Evolutionary conservation across 768 basidiomycete species (phyloP).

Genomic region (Coprinopsis marcescibilis): DNA sequence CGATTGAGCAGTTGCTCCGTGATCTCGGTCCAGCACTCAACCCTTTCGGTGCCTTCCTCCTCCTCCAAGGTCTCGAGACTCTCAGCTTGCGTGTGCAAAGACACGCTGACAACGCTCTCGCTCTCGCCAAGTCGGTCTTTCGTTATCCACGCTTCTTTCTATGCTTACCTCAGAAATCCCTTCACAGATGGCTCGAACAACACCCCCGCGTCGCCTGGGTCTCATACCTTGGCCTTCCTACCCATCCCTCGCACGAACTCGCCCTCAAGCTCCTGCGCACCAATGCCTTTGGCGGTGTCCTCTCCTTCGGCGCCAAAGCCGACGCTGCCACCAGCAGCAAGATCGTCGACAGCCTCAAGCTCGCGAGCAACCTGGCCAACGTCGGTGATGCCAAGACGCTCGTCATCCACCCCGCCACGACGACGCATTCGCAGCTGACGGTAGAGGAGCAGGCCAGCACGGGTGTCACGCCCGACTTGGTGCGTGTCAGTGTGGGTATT

Average conservation of each 20-base stretch:
- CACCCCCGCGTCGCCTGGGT: slow-evolving; percentile 73
- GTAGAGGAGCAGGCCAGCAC: slow-evolving; percentile 52
- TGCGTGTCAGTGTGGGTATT: slow-evolving; percentile 48
- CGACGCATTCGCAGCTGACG: slow-evolving; percentile 69
- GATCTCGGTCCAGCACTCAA: slow-evolving; percentile 63
- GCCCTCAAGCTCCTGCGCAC: slow-evolving; percentile 53
- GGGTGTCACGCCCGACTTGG: slow-evolving; percentile 74
- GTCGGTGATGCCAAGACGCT: slow-evolving; percentile 77
- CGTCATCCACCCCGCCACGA: slow-evolving; percentile 72
- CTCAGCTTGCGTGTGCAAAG: slow-evolving; percentile 65
- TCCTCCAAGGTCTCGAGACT: slow-evolving; percentile 78
- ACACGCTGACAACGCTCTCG: slow-evolving; percentile 66
- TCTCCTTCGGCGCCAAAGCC: slow-evolving; percentile 74
- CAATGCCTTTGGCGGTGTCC: slow-evolving; percentile 61
- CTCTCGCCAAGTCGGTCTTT: slow-evolving; percentile 40
- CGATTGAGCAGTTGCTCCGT: too few relatives aligned
- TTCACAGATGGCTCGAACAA: slow-evolving; percentile 49
- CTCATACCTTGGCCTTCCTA: slow-evolving; percentile 64
- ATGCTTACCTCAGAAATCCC: slow-evolving; percentile 15
- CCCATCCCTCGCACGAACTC: slow-evolving; percentile 53
- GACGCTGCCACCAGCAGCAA: slow-evolving; percentile 44
- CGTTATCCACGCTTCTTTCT: neutral
- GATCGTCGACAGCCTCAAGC: slow-evolving; percentile 63
- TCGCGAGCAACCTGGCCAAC: slow-evolving; percentile 71
- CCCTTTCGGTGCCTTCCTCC: slow-evolving; percentile 69